A percentile compares a stretch with the other conserved stretches of the same genome.
Conservation (phyloP, 1,284 basidiomycete species). For the Apiotrichum sp. region DNA sequence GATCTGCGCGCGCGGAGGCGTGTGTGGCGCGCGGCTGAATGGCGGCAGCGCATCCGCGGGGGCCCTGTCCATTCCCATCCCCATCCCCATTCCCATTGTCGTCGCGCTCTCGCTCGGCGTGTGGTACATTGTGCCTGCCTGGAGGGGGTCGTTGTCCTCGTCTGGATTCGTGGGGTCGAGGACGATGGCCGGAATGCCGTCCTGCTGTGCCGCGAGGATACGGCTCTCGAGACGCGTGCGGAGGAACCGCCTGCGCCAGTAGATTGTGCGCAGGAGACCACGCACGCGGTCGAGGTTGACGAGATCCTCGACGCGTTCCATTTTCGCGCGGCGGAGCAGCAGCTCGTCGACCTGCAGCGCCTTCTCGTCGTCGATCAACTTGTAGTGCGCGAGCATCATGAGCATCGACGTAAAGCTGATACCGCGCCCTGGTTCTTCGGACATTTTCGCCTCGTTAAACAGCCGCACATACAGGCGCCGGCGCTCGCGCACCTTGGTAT, state of each 20-base stretch:
- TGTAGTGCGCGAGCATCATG: conserved; percentile 80
- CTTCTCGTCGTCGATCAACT: conserved; percentile 80
- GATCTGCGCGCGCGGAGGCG: neutral
- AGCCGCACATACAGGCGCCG: conserved; percentile 66
- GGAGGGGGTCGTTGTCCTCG: conserved; percentile 14
- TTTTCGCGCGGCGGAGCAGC: conserved; percentile 65
- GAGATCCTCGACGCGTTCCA: conserved; percentile 69
- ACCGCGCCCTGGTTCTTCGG: conserved; percentile 64
- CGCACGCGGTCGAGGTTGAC: conserved; percentile 78
- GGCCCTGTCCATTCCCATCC: too few species aligned
- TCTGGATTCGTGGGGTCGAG: conserved; percentile 33
- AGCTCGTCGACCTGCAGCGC: conserved; percentile 79
- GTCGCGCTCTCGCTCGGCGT: neutral
- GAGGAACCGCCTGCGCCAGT: conserved; percentile 64
- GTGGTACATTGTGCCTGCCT: conserved; percentile 10
- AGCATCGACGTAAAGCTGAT: conserved; percentile 92
- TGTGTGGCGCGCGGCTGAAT: neutral
- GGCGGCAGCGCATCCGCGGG: too few species aligned
- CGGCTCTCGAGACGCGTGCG: conserved; percentile 17
- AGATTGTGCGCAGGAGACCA: conserved; percentile 68
- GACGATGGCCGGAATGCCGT: conserved; percentile 44
- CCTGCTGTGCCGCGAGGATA: conserved; percentile 22
- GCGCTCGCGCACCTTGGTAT: conserved; percentile 57
- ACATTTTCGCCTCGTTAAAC: conserved; percentile 77
- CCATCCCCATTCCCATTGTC: too few species aligned